phyloP scores from a whole-genome alignment of 176 grass and related monocot genomes.

The maize (Zea mays) region DNA sequence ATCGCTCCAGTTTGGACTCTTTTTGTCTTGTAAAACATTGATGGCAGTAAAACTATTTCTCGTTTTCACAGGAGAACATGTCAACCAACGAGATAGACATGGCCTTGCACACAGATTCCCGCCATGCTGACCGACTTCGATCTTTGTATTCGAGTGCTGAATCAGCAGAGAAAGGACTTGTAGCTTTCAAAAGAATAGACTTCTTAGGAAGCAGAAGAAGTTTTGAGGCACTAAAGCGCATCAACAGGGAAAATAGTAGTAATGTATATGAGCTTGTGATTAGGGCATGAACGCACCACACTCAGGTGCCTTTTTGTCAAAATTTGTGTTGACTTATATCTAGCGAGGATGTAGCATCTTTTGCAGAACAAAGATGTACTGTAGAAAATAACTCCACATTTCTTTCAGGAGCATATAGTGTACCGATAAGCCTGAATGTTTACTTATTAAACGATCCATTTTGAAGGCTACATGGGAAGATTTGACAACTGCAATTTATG shows the following conservation, averaged over 20 bases:
- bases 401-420: background rate
- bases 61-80: conserved; percentile 75
- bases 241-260: conserved; percentile 69
- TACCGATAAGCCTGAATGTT: too few relatives aligned
- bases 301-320: conserved; percentile 26
- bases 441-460: too few relatives aligned
- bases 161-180: conserved; percentile 57
- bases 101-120: conserved; percentile 91
- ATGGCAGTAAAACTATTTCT: background rate
- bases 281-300: conserved; percentile 60
- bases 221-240: conserved; percentile 82
- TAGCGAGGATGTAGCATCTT: background rate
- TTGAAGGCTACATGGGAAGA: too few relatives aligned
- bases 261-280: conserved; percentile 85
- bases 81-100: conserved; percentile 59
- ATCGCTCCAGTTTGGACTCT: background rate
- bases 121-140: conserved; percentile 84
- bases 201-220: conserved; percentile 92
- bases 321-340: conserved; percentile 12
- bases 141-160: conserved; percentile 63
- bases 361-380: conserved; percentile 32
- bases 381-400: conserved; percentile 28
- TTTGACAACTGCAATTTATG: background rate
- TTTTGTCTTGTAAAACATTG: background rate
- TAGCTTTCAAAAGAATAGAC: conserved; percentile 78